Percentiles rank a stretch among this genome's conserved stretches.
Evolutionary conservation across 352 stramenopile genomes (phyloP).

Genomic region (Phytophthora aleatoria): DNA sequence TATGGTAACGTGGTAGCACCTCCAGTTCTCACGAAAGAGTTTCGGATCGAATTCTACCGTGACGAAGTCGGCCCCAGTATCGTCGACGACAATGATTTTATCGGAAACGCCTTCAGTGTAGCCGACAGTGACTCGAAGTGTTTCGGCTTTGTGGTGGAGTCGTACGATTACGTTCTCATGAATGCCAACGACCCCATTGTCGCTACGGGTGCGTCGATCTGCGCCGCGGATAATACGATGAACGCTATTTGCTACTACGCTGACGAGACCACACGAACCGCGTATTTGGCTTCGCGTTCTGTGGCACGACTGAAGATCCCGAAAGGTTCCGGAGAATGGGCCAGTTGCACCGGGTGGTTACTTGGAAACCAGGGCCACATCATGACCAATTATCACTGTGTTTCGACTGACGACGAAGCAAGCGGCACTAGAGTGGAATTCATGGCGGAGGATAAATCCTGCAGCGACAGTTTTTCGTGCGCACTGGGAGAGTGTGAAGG

Average conservation of each 20-base stretch:
- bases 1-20: constrained; percentile 34
- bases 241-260: constrained; percentile 61
- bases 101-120: constrained; percentile 22
- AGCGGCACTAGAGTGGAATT: constrained; percentile 53
- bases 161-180: constrained; percentile 46
- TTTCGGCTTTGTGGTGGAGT: constrained; percentile 57
- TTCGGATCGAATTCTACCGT: constrained; percentile 66
- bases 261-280: constrained; percentile 21
- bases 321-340: constrained; percentile 19
- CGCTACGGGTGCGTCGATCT: constrained; percentile 44
- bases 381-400: constrained; percentile 73
- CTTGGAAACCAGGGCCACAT: constrained; percentile 57
- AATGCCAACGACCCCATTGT: constrained; percentile 39
- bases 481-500: constrained; percentile 32
- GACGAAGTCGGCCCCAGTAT: constrained; percentile 11
- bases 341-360: constrained; percentile 62
- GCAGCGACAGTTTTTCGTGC: constrained; percentile 31
- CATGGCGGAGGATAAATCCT: constrained; percentile 47
- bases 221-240: constrained; percentile 59
- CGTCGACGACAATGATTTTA: constrained; percentile 2
- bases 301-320: constrained; percentile 26
- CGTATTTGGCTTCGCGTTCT: constrained; percentile 42
- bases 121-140: constrained; percentile 37
- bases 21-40: constrained; percentile 50
- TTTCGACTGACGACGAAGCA: constrained; percentile 41